phyloP scores from a whole-genome alignment of 768 basidiomycete genomes.

The Kwoniella bestiolae region DNA sequence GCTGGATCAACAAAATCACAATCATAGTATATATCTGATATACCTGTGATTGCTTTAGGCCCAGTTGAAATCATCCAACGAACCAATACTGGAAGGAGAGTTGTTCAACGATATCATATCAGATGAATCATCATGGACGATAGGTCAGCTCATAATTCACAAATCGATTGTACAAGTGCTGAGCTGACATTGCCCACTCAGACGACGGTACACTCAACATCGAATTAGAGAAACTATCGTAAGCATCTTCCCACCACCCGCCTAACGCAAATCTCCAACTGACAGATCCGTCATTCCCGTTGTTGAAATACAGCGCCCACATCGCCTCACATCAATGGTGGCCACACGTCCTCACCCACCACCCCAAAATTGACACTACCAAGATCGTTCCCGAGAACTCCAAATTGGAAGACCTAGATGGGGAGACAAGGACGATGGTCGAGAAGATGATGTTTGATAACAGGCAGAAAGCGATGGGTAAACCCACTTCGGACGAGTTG shows the following conservation, averaged over 20 bases:
- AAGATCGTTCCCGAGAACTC: constrained; percentile 96
- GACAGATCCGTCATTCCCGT: too few species aligned
- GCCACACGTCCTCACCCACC: constrained; percentile 92
- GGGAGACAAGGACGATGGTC: constrained; percentile 96
- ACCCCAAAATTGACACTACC: constrained; percentile 93
- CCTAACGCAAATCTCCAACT: too few species aligned
- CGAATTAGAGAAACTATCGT: constrained; percentile 56
- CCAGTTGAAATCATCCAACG: constrained; percentile 71
- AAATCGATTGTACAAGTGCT: background rate
- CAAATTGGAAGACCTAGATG: constrained; percentile 93
- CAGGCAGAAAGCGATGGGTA: constrained; percentile 87
- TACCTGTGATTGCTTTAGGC: constrained; percentile 33
- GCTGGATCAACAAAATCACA: constrained; percentile 41
- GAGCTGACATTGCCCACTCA: background rate
- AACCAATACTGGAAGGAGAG: constrained; percentile 84
- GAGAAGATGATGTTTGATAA: constrained; percentile 97
- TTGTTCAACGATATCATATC: constrained; percentile 91
- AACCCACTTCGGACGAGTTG: constrained; percentile 90
- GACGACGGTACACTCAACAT: constrained; percentile 52
- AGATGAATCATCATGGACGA: constrained; percentile 95
- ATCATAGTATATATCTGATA: background rate
- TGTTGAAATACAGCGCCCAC: constrained; percentile 26
- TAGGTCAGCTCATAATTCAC: constrained; percentile 64
- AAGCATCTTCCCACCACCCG: constrained; percentile 24
- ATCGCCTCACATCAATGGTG: constrained; percentile 88